Base-by-base conservation (phyloP, 148 eudicot species). In the Dysphania ambrosioides region DNA sequence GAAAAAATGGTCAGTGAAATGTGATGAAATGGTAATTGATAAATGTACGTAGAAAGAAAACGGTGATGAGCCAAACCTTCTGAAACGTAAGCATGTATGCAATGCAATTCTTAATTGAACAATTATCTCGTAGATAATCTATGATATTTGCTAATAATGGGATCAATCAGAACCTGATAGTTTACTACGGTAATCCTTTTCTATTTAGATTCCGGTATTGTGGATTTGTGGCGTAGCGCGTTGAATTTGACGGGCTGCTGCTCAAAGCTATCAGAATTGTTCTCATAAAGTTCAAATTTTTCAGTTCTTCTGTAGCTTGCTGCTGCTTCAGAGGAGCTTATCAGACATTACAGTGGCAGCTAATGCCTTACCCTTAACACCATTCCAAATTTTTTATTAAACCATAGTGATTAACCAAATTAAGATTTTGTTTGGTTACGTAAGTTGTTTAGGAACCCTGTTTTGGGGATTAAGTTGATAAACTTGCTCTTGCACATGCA, bases 111-210 rank as follows among this genome's bases (percentile, higher is more conserved):
- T 40, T 42, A 44, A 77, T 12, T 32, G 6, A 60, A 31, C 56
- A 57, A 58, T 44, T 47, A 12, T 77, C 5, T 44, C 44, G 0
- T 76, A 57, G 74, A 76, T 76, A 76, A 68, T 58, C 49, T 69
- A 69, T 77, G 31, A 70, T 70, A 59, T 18, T 27, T 40, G 40
- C 30, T 59, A 32, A 40, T 65, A 77, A 42, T 59, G 13, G 23
- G 69, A 58, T 34, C 59, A 68, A 60, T 59, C 68, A 68, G 40
- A n/a, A 59, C 59, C 31, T 2, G 57, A 38, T 59, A 27, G 38
- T 10, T 60, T 62, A 47, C 4, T 47, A 12, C 49, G 29, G 34
- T 70, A 35, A 70, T n/a, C 24, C 4, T 34, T 47, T 36, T 49
- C 41, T 42, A 16, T 47, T 35, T 44, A 15, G 11, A 29, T 63